Conservation (phyloP, 2,329 filamentous ascomycete species). For the Achaetomium macrosporum region DNA sequence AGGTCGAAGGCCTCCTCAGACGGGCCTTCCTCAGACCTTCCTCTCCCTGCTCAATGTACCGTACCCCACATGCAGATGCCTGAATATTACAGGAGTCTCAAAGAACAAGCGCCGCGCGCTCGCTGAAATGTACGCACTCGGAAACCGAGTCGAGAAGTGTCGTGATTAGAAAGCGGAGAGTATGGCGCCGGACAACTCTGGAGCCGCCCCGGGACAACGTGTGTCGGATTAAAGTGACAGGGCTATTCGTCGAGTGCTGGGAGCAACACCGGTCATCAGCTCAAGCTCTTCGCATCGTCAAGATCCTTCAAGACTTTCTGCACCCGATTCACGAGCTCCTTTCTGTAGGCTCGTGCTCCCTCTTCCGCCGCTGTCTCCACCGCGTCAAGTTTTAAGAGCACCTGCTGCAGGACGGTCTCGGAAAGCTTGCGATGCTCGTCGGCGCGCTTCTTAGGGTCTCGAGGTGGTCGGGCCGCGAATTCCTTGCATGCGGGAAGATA, state of each 20-base stretch:
- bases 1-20: too few species aligned
- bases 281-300: slow-evolving; percentile 40
- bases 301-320: slow-evolving; percentile 61
- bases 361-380: slow-evolving; percentile 67
- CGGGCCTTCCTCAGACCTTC: too few species aligned
- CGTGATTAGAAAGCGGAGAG: too few species aligned
- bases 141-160: too few species aligned
- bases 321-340: slow-evolving; percentile 66
- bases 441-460: slow-evolving; percentile 59
- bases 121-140: too few species aligned
- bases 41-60: too few species aligned
- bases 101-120: too few species aligned
- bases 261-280: background rate
- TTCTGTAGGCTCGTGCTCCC: slow-evolving; percentile 59
- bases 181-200: too few species aligned
- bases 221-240: background rate
- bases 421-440: slow-evolving; percentile 71
- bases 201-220: background rate
- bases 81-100: too few species aligned
- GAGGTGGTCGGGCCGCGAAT: slow-evolving; percentile 58
- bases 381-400: slow-evolving; percentile 69
- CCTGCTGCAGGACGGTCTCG: slow-evolving; percentile 70
- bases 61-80: too few species aligned
- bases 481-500: slow-evolving; percentile 60
- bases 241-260: background rate